Percentiles rank a stretch among this genome's conserved stretches.
Evolutionary conservation across 257 asterid species (phyloP).

Genomic region (Jacaranda copaia): DNA sequence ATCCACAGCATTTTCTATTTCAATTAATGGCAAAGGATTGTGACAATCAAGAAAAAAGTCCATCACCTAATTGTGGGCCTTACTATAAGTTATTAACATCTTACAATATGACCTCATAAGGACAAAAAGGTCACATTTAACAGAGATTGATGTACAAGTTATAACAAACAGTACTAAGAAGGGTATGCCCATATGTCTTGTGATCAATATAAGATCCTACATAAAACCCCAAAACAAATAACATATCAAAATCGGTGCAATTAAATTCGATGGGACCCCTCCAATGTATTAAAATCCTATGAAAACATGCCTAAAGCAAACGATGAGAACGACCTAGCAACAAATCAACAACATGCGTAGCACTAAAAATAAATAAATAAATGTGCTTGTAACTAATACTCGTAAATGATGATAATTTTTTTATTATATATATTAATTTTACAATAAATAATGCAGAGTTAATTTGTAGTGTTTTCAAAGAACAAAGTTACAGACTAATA

Average conservation of each 20-base stretch:
- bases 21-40: conserved; percentile 9
- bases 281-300: background rate
- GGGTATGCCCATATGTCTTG: conserved; percentile 18
- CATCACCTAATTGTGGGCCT: conserved; percentile 26
- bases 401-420: no score
- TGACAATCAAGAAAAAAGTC: background rate
- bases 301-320: background rate
- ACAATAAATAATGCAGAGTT: no score
- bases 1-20: conserved; percentile 7
- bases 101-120: background rate
- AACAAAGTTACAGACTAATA: no score
- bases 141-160: conserved; percentile 25
- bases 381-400: no score
- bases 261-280: background rate
- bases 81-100: conserved; percentile 12
- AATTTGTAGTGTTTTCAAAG: no score
- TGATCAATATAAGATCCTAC: background rate
- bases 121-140: conserved; percentile 31
- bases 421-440: no score
- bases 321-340: conserved; percentile 46
- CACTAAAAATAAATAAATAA: no score
- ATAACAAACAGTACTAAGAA: conserved; percentile 9
- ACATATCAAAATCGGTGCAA: background rate
- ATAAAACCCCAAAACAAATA: background rate
- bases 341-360: background rate